phyloP scores from a whole-genome alignment of 371 early-diverging fungal species.

The Apophysomyces elegans region DNA sequence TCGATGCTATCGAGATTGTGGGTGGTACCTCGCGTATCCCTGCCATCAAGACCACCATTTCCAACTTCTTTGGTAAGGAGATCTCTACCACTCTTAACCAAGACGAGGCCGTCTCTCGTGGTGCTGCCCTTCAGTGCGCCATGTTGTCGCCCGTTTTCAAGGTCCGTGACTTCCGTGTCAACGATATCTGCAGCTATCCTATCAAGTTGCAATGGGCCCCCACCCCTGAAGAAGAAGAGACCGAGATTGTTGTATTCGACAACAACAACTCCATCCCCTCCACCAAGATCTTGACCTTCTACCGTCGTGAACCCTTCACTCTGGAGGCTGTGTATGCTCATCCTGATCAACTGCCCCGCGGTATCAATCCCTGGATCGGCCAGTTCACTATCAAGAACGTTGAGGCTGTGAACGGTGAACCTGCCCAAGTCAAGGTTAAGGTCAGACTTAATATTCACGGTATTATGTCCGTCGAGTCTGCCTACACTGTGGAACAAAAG shows the following conservation, averaged over 20 bases:
- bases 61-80: slow-evolving; percentile 84
- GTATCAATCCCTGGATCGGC: slow-evolving; percentile 77
- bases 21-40: slow-evolving; percentile 97
- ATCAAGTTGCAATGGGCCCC: slow-evolving; percentile 74
- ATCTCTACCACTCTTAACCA: slow-evolving; percentile 94
- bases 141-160: slow-evolving; percentile 97
- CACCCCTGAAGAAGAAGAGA: slow-evolving; percentile 72
- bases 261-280: slow-evolving; percentile 79
- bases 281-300: slow-evolving; percentile 88
- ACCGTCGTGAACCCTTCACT: slow-evolving; percentile 77
- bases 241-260: slow-evolving; percentile 73
- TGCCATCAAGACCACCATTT: slow-evolving; percentile 86
- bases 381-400: slow-evolving; percentile 68
- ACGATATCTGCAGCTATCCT: slow-evolving; percentile 79
- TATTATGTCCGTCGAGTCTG: slow-evolving; percentile 81
- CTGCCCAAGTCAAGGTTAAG: slow-evolving; percentile 91
- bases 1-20: slow-evolving; percentile 91
- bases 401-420: slow-evolving; percentile 48
- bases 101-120: slow-evolving; percentile 96
- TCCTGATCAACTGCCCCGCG: slow-evolving; percentile 69
- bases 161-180: slow-evolving; percentile 93
- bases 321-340: slow-evolving; percentile 80
- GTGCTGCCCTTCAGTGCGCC: slow-evolving; percentile 97
- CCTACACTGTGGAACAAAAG: slow-evolving; percentile 90
- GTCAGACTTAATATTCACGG: slow-evolving; percentile 86